These are phyloP conservation scores for Colletotrichum phormii DNA, from an alignment of 2,329 filamentous ascomycete genomes.

Conservation along the genomic window DNA sequence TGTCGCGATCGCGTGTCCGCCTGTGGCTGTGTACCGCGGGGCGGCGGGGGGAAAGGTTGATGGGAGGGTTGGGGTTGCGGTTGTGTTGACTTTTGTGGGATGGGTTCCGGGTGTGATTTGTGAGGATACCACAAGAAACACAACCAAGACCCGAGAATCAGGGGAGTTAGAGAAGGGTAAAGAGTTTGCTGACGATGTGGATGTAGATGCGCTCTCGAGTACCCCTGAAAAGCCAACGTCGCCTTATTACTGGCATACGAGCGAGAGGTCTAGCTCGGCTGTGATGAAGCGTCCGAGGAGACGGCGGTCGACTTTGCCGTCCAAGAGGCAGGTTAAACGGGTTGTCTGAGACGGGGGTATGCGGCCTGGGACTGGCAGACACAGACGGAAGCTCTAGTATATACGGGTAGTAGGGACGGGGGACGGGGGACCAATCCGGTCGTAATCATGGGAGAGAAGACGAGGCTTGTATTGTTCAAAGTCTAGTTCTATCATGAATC, in stretches of 20 bases:
- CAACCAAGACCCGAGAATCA: no score
- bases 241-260: constrained; percentile 11
- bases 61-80: background rate
- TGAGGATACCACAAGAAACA: background rate
- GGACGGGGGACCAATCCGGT: no score
- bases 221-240: background rate
- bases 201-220: background rate
- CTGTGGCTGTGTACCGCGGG: background rate
- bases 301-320: background rate
- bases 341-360: background rate
- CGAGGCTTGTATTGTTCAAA: constrained; percentile 32
- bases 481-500: constrained; percentile 36
- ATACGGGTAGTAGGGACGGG: no score
- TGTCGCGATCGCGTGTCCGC: background rate
- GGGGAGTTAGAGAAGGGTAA: background rate
- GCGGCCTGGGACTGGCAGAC: no score
- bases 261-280: background rate
- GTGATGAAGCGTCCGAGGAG: background rate
- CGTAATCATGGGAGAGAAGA: constrained; percentile 21
- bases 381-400: no score
- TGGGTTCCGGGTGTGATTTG: constrained; percentile 7
- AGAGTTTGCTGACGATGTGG: background rate
- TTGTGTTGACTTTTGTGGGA: background rate
- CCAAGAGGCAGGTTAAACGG: background rate
- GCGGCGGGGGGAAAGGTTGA: background rate